Evolutionary conservation across 2,329 filamentous ascomycete species (phyloP).

Genomic region (Paraphoma sp.): DNA sequence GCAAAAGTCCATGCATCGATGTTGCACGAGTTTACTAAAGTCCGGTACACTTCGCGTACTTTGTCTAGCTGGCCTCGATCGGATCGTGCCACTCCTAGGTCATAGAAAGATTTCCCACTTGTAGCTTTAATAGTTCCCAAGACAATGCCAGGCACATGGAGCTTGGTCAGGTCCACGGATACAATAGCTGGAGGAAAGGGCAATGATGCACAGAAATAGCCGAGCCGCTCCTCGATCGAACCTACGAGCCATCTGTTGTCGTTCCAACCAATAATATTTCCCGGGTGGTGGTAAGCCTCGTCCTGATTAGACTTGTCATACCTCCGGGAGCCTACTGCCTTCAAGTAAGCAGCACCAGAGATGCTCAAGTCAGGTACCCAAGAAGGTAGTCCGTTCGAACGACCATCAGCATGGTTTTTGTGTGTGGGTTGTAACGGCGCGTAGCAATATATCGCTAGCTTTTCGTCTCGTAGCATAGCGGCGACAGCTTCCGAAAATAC

Average conservation of each 20-base stretch:
- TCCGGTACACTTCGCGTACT: neutral
- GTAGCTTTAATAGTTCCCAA: neutral
- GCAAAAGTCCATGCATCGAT: neutral
- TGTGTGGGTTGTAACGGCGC: neutral
- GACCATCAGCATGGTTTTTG: too few species aligned
- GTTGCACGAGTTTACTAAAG: neutral
- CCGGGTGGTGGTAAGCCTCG: neutral
- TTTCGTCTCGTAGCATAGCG: neutral
- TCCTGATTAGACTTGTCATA: neutral
- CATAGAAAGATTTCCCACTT: neutral
- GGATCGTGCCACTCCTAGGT: neutral
- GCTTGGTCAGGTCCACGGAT: neutral
- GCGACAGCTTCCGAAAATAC: neutral
- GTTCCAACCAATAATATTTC: neutral
- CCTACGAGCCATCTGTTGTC: neutral
- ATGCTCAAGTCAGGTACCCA: conserved; percentile 8
- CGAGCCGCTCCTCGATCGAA: neutral
- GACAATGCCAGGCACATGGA: neutral
- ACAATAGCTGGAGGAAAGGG: neutral
- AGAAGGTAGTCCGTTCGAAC: neutral
- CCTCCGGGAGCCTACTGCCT: neutral
- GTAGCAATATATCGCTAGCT: neutral
- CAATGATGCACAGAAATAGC: neutral
- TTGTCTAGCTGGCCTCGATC: neutral
- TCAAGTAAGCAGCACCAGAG: neutral